phyloP scores from a whole-genome alignment of 148 eudicot genomes.

The Fagopyrum tataricum region DNA sequence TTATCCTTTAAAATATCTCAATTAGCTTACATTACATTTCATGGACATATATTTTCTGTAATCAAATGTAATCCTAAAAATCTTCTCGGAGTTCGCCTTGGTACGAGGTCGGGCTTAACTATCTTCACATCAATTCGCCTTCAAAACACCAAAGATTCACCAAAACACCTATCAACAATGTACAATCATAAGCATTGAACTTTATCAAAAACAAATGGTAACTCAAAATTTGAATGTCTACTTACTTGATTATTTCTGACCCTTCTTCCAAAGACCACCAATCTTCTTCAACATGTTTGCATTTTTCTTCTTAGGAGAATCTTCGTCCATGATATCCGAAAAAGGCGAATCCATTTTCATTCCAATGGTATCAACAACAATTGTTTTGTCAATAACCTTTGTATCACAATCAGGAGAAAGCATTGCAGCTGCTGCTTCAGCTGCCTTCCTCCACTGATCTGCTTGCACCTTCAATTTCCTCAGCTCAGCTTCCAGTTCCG shows the following conservation, averaged over 20 bases:
- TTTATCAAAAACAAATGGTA: neutral
- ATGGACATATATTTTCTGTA: neutral
- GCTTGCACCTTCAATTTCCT: slow-evolving; percentile 76
- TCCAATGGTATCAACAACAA: slow-evolving; percentile 49
- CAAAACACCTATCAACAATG: slow-evolving; percentile 4
- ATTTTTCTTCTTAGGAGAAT: slow-evolving; percentile 72
- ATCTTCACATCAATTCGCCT: neutral
- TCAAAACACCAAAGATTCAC: neutral
- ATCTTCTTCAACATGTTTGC: slow-evolving; percentile 76
- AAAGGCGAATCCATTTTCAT: slow-evolving; percentile 58
- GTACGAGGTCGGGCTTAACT: neutral
- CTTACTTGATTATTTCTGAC: slow-evolving; percentile 27
- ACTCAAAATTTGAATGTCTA: neutral
- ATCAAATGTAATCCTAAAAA: neutral
- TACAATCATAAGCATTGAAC: neutral
- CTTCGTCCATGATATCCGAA: slow-evolving; percentile 66
- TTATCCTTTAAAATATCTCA: slow-evolving; percentile 4
- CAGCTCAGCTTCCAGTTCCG: slow-evolving; percentile 68
- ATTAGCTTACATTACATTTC: slow-evolving; percentile 5
- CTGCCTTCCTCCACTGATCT: slow-evolving; percentile 92
- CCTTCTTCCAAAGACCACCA: slow-evolving; percentile 70
- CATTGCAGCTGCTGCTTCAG: slow-evolving; percentile 94
- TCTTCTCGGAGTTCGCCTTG: neutral
- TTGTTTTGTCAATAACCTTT: slow-evolving; percentile 51
- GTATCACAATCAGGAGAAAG: slow-evolving; percentile 40